phyloP scores from a whole-genome alignment of 148 eudicot genomes.

The Vaccinium vitisidaea region DNA sequence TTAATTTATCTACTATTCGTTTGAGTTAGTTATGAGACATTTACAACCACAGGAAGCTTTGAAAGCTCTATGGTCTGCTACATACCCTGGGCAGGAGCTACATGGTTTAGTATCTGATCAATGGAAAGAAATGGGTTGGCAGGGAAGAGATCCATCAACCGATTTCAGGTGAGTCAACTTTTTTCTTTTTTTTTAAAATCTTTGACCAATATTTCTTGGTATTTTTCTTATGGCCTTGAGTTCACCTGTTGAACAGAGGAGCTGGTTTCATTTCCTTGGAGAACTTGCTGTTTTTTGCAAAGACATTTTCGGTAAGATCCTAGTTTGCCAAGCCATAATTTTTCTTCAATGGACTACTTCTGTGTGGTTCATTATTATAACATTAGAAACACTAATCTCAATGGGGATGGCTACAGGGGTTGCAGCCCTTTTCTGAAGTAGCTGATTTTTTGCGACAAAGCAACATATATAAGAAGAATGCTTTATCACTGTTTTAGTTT shows the following conservation, averaged over 20 bases:
- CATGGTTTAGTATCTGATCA: slow-evolving; percentile 72
- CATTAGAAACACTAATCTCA: not conserved
- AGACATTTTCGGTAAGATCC: slow-evolving; percentile 71
- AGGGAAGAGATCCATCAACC: slow-evolving; percentile 86
- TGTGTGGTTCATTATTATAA: not conserved
- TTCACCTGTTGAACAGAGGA: slow-evolving; percentile 53
- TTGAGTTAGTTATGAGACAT: slow-evolving; percentile 6
- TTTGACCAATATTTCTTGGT: not conserved
- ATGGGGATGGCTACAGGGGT: not conserved
- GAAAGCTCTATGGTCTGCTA: slow-evolving; percentile 72
- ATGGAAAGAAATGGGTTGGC: slow-evolving; percentile 99
- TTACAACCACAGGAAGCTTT: slow-evolving; percentile 60
- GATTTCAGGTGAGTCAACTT: slow-evolving; percentile 60
- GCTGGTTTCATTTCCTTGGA: slow-evolving; percentile 93
- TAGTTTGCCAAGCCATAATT: not conserved
- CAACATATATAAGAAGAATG: not conserved
- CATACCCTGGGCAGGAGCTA: slow-evolving; percentile 67
- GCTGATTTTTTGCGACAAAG: not conserved
- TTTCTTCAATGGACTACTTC: not conserved
- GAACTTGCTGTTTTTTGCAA: slow-evolving; percentile 81
- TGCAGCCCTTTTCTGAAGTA: not conserved
- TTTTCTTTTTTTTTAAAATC: not conserved
- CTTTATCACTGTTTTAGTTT: not conserved
- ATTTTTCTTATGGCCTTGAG: not conserved
- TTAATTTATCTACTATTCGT: not conserved